Conservation (phyloP, 768 basidiomycete species). For the Botryobasidium botryosum region DNA sequence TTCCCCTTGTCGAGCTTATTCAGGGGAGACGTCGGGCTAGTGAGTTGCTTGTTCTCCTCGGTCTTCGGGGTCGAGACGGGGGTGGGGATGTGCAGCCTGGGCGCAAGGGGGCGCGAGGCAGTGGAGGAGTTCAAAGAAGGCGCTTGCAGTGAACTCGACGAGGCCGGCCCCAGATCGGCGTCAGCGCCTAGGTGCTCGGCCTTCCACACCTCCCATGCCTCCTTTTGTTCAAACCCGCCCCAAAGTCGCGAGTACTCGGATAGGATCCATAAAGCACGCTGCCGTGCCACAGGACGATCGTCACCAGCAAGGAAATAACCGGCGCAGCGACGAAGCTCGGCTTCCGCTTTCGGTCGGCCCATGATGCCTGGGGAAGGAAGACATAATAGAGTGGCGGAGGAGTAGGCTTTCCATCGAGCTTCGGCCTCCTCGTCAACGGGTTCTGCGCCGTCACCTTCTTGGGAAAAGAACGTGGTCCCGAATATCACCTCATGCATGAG, state of each 20-base stretch:
- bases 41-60: too few relatives aligned
- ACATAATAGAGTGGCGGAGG: slow-evolving; percentile 40
- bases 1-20: not conserved
- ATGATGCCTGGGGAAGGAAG: slow-evolving; percentile 34
- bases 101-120: slow-evolving; percentile 11
- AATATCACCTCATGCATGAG: slow-evolving; percentile 70
- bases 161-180: too few relatives aligned
- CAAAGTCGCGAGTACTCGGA: slow-evolving; percentile 46
- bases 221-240: slow-evolving; percentile 32
- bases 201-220: slow-evolving; percentile 36
- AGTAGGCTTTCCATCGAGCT: slow-evolving; percentile 44
- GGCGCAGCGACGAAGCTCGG: slow-evolving; percentile 37
- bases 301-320: not conserved
- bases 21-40: too few relatives aligned
- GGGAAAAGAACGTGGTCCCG: slow-evolving; percentile 40
- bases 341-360: slow-evolving; percentile 41
- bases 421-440: slow-evolving; percentile 10
- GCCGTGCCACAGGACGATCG: slow-evolving; percentile 22
- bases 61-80: slow-evolving; percentile 5
- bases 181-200: too few relatives aligned
- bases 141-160: not conserved
- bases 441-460: not conserved
- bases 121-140: not conserved
- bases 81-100: slow-evolving; percentile 19
- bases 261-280: slow-evolving; percentile 46